Percentiles rank a stretch among this genome's conserved stretches.
phyloP scores from a whole-genome alignment of 179 eudicot genomes.

The Heliamphora pulchella region DNA sequence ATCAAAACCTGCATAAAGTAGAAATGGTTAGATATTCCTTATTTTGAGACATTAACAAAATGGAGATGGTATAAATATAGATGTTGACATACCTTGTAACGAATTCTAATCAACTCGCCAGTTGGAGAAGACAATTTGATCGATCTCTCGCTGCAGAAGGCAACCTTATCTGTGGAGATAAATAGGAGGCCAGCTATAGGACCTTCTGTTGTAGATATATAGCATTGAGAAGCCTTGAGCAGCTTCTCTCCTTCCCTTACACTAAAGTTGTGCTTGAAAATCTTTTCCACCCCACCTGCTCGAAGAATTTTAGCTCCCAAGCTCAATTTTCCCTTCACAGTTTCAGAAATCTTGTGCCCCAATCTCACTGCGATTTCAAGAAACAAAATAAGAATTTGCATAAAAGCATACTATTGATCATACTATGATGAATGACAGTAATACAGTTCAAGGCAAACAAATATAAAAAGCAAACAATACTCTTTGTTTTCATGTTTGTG shows the following conservation, averaged over 20 bases:
- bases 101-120: slow-evolving; percentile 23
- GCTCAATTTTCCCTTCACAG: slow-evolving; percentile 36
- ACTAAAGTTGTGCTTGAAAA: slow-evolving; percentile 30
- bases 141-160: slow-evolving; percentile 47
- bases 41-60: background rate
- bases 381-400: background rate
- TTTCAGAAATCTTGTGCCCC: slow-evolving; percentile 19
- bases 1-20: slow-evolving; percentile 27
- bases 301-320: slow-evolving; percentile 29
- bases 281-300: slow-evolving; percentile 35
- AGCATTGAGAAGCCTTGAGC: slow-evolving; percentile 34
- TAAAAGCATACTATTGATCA: too few relatives aligned
- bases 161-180: slow-evolving; percentile 36
- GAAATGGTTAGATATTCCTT: background rate
- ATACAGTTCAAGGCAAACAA: background rate
- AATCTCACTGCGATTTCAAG: slow-evolving; percentile 21
- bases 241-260: slow-evolving; percentile 29
- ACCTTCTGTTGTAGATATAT: slow-evolving; percentile 46
- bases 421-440: too few relatives aligned
- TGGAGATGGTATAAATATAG: background rate
- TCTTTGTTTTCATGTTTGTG: too few relatives aligned
- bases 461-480: too few relatives aligned
- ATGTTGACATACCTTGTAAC: slow-evolving; percentile 32
- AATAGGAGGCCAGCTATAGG: slow-evolving; percentile 46
- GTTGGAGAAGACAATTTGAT: slow-evolving; percentile 27